Conservation (phyloP, 495 filamentous ascomycete genomes). For the Evernia prunastri region DNA sequence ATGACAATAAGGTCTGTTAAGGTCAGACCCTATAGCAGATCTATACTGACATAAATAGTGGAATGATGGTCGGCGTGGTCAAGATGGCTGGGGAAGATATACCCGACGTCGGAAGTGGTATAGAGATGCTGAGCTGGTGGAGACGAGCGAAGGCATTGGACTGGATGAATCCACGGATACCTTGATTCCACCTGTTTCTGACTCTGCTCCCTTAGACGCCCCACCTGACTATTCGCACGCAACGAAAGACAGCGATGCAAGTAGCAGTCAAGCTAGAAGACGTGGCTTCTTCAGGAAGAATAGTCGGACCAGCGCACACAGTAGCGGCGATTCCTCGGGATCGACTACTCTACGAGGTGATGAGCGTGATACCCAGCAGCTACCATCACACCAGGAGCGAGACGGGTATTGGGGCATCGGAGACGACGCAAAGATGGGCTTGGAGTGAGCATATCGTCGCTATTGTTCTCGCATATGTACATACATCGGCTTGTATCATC, state of each 20-base stretch:
- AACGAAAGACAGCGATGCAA: conserved; percentile 28
- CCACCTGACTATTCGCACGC: conserved; percentile 31
- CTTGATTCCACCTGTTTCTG: conserved; percentile 26
- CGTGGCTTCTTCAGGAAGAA: conserved; percentile 30
- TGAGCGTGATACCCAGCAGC: conserved; percentile 38
- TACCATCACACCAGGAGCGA: conserved; percentile 35
- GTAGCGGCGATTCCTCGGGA: conserved; percentile 39
- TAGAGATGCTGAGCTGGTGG: conserved; percentile 90
- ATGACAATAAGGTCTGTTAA: conserved; percentile 81
- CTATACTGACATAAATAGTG: conserved; percentile 49
- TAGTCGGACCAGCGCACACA: conserved; percentile 26
- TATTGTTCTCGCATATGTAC: not conserved
- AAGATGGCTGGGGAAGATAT: conserved; percentile 92
- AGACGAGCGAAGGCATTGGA: conserved; percentile 47
- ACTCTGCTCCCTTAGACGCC: conserved; percentile 19
- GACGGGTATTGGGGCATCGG: conserved; percentile 41
- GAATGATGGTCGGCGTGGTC: conserved; percentile 81
- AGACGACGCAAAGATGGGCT: conserved; percentile 49
- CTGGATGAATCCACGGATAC: conserved; percentile 36
- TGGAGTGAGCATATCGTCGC: conserved; percentile 36
- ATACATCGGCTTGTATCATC: not conserved
- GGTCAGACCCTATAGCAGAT: not conserved
- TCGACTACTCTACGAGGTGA: conserved; percentile 42
- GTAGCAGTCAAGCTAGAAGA: conserved; percentile 32
- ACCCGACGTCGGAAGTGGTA: conserved; percentile 93